Base-by-base conservation (phyloP, 108 stramenopile species). In the Aurantiochytrium sp. region DNA sequence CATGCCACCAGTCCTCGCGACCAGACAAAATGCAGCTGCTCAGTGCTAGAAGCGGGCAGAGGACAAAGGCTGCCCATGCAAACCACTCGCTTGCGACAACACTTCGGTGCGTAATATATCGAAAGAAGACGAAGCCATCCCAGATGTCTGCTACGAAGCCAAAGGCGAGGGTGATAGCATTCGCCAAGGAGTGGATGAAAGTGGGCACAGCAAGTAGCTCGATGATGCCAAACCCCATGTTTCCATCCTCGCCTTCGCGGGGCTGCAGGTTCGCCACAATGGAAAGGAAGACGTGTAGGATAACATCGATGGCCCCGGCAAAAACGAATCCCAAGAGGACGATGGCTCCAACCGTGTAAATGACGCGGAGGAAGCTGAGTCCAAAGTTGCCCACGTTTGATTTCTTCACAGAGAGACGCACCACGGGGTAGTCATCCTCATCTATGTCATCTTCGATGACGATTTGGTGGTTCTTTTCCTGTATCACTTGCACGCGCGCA, bases 81-180 rank as follows among this genome's bases (percentile, higher is more conserved):
- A 83, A 12, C 76, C 76, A 83, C 51, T 83, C 76, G 51, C 49
- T 53, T 23, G 19, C 12, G 76, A 4, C 51, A 8, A 25, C 25
- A 45, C 76, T 53, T 45, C 45, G 16, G 3, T 23, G 28, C n/a
- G 43, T 45, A 35, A 83, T 83, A 1, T 53, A 6, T 6, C 51
- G 76, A 35, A 83, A 83, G 76, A 83, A 83, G n/a, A 53, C 3
- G 51, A 83, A 83, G 23, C 76, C 76, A 6, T 83, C 51, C 76
- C 76, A 83, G 28, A 83, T 45, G 76, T 83, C 76, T 14, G 51
- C 76, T 16, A 83, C 76, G 16, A 83, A 53, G n/a, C 76, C 76
- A 12, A 83, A 12, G 6, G 76, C 76, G 51, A 83, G 76, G 51
- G 76, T 83, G 45, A 83, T 53, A 6, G 49, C 76, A 45, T 47